Evolutionary conservation across 2,329 filamentous ascomycete genomes (phyloP).

Genomic region (Taxawa tesnikishii): DNA sequence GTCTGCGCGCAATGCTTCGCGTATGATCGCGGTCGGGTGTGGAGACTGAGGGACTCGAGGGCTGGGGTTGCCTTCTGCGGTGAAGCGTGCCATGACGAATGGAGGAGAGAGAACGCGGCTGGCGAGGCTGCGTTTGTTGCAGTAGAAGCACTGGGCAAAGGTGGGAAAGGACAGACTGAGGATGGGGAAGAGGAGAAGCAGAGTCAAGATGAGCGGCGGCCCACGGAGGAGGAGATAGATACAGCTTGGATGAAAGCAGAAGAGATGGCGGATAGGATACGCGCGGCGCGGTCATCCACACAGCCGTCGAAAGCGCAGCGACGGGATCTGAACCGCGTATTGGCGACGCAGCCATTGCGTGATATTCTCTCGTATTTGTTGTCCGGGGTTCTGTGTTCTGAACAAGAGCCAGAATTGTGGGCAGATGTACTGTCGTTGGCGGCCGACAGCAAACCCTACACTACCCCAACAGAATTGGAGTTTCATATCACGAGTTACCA

Average conservation of each 20-base stretch:
- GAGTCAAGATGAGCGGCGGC: constrained; percentile 1
- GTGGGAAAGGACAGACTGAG: not conserved
- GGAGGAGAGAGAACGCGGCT: constrained; percentile 16
- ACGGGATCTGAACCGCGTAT: constrained; percentile 5
- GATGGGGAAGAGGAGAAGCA: constrained; percentile 1
- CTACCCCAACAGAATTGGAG: constrained; percentile 24
- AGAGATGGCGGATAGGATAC: constrained; percentile 3
- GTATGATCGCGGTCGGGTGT: constrained; percentile 31
- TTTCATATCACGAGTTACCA: constrained; percentile 28
- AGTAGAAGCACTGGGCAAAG: constrained; percentile 14
- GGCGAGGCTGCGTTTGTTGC: constrained; percentile 1
- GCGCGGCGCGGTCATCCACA: constrained; percentile 1
- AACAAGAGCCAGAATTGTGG: constrained; percentile 19
- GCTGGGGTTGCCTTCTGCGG: constrained; percentile 33
- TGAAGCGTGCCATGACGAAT: constrained; percentile 20
- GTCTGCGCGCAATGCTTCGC: constrained; percentile 35
- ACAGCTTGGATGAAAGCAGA: constrained; percentile 3
- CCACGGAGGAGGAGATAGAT: constrained; percentile 10
- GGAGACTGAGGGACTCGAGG: constrained; percentile 23
- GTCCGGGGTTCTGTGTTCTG: constrained; percentile 23
- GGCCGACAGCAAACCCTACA: constrained; percentile 28
- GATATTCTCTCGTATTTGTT: constrained; percentile 32
- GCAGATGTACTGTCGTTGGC: constrained; percentile 24
- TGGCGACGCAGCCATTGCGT: constrained; percentile 3
- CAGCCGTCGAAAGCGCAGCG: constrained; percentile 7